Percentiles rank a stretch among this genome's conserved stretches.
Evolutionary conservation across 257 asterid genomes (phyloP).

Genomic region (Scutellaria galericulata): DNA sequence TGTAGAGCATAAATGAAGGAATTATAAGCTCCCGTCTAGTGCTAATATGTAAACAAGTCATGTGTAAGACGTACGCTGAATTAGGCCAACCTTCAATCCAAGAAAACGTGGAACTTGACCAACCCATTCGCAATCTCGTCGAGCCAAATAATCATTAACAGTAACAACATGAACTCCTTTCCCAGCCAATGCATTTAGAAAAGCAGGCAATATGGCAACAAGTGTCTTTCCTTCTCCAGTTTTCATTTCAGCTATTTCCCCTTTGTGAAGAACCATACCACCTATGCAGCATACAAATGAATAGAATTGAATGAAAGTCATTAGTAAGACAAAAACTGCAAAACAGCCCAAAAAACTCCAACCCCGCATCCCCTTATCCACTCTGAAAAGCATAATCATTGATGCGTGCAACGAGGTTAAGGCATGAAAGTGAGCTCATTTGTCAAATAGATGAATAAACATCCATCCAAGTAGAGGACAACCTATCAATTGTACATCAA

Average conservation of each 20-base stretch:
- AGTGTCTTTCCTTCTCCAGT: slow-evolving; percentile 99
- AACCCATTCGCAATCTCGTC: slow-evolving; percentile 99
- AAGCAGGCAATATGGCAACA: slow-evolving; percentile 95
- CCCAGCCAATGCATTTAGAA: slow-evolving; percentile 87
- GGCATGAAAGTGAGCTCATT: slow-evolving; percentile 7
- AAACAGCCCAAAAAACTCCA: slow-evolving; percentile 5
- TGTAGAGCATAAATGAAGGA: slow-evolving; percentile 28
- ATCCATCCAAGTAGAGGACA: slow-evolving; percentile 17
- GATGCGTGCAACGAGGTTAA: slow-evolving; percentile 10
- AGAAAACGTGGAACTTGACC: slow-evolving; percentile 99
- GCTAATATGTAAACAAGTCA: slow-evolving; percentile 31
- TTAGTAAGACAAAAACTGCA: background rate
- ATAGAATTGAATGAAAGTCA: slow-evolving; percentile 4
- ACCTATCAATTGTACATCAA: slow-evolving; percentile 96
- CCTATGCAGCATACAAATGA: slow-evolving; percentile 49
- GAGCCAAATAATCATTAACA: slow-evolving; percentile 93
- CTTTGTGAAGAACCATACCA: slow-evolving; percentile 98
- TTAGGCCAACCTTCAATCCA: slow-evolving; percentile 97
- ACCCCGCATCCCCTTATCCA: slow-evolving; percentile 15
- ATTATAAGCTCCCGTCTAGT: slow-evolving; percentile 19
- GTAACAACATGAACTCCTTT: slow-evolving; percentile 96
- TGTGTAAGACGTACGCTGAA: slow-evolving; percentile 79
- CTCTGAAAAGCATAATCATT: slow-evolving; percentile 10
- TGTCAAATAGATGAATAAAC: slow-evolving; percentile 7
- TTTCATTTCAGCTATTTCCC: slow-evolving; percentile 98